A percentile compares a stretch with the other conserved stretches of the same genome.
Conservation (phyloP, 2,329 filamentous ascomycete species). For the Botrytis galanthina region DNA sequence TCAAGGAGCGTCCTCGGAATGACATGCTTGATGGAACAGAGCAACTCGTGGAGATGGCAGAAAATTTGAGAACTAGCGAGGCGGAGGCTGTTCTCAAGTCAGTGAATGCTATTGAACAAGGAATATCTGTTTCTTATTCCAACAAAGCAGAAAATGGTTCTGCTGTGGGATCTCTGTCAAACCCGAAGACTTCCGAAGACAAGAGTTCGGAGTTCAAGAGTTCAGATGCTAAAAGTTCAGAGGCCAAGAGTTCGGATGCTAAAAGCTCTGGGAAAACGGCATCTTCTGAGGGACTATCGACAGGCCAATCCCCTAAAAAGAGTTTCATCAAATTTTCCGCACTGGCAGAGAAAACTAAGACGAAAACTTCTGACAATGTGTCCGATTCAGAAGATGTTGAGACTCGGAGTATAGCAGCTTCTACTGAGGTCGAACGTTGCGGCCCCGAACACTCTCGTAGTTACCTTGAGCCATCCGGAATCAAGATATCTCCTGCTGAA, state of each 20-base stretch:
- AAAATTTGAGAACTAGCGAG: slow-evolving; percentile 25
- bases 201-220: neutral
- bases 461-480: slow-evolving; percentile 24
- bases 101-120: slow-evolving; percentile 7
- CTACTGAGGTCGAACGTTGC: neutral
- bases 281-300: slow-evolving; percentile 27
- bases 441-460: slow-evolving; percentile 3
- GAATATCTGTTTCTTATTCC: neutral
- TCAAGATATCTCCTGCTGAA: slow-evolving; percentile 23
- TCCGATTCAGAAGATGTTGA: neutral
- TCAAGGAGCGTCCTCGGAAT: neutral
- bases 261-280: slow-evolving; percentile 23
- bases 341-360: neutral
- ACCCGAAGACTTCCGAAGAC: neutral
- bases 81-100: slow-evolving; percentile 22
- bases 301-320: neutral
- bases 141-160: neutral
- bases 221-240: neutral
- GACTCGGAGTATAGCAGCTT: neutral
- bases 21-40: slow-evolving; percentile 10
- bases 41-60: slow-evolving; percentile 21
- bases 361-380: neutral
- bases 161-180: slow-evolving; percentile 1
- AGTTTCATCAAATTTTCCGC: neutral
- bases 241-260: neutral